phyloP scores from a whole-genome alignment of 1,139 yeast species.

The Saccharomyces hybrid region DNA sequence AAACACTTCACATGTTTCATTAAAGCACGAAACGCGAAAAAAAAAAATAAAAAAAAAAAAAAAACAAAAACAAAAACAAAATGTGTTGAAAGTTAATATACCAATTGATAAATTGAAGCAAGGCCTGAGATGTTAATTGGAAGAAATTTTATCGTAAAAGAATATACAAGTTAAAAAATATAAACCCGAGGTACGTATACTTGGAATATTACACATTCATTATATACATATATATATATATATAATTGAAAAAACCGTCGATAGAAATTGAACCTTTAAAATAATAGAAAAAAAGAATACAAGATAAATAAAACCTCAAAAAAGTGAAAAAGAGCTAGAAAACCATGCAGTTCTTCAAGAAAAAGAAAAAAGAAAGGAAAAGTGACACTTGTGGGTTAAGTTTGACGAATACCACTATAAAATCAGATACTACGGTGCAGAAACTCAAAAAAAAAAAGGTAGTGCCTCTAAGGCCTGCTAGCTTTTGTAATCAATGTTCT shows the following conservation, averaged over 20 bases:
- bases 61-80: not conserved
- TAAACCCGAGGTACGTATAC: not conserved
- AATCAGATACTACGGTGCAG: conserved; percentile 38
- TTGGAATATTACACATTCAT: not conserved
- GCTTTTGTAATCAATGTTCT: conserved; percentile 8
- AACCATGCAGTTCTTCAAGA: not conserved
- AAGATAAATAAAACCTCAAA: not conserved
- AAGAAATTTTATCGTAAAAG: not conserved
- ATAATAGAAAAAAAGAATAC: not conserved
- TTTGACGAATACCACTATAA: not conserved
- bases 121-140: not conserved
- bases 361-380: not conserved
- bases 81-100: not conserved
- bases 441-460: conserved; percentile 2
- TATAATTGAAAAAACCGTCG: not conserved
- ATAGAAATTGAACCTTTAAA: not conserved
- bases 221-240: not conserved
- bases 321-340: not conserved
- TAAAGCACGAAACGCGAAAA: conserved; percentile 1
- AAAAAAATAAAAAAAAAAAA: not conserved
- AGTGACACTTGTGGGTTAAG: not conserved
- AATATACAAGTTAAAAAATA: not conserved
- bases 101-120: not conserved
- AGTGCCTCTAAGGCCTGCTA: not conserved
- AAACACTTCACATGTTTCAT: not conserved